Base-by-base conservation (phyloP, 139 green algal species). In the Chlorella sp. region DNA sequence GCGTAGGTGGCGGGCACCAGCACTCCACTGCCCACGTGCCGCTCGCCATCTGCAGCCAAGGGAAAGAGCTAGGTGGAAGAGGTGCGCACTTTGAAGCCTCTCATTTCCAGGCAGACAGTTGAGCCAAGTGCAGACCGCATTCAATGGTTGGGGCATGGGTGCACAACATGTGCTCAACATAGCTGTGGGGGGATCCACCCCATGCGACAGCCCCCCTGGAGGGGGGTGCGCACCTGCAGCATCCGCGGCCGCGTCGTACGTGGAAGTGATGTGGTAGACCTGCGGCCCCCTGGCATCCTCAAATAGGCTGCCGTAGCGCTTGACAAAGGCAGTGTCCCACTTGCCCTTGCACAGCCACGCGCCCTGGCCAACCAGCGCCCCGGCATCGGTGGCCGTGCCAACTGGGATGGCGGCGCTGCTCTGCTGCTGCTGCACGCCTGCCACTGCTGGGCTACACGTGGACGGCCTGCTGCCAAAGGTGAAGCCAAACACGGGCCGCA, bases 241-340 rank as follows among this genome's bases (percentile, higher is more conserved):
- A 4, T 11, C 69, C 5, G 62, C 83, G 16, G 56, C 73, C 28
- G 78, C 20, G 38, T 88, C 75, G 38, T 85, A 88, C 3, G 73
- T 43, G 2, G 84, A 88, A 16, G 43, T 60, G 40, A 88, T 82
- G 36, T 64, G 64, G 36, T 81, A 78, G 24, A 88, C 84, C 64
- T 88, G 84, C 34, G 84, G 84, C 6, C 84, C 84, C 62, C 82
- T 68, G 11, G 84, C 84, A 36, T 88, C 84, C 76, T 88, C 84
- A 79, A 88, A 88, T 46, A 88, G 74, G 65, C 78, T 81, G 43
- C 84, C 84, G 74, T 84, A 88, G 41, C 84, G 76, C 76, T 88
- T 88, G 16, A 88, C 84, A 80, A 88, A 84, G 24, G 74, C 48
- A 24, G 58, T 82, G 69, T 88, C 84, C 34, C 54, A 56, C 77